Base-by-base conservation (phyloP, 1,284 basidiomycete genomes). In the Sphagnurus paluster region DNA sequence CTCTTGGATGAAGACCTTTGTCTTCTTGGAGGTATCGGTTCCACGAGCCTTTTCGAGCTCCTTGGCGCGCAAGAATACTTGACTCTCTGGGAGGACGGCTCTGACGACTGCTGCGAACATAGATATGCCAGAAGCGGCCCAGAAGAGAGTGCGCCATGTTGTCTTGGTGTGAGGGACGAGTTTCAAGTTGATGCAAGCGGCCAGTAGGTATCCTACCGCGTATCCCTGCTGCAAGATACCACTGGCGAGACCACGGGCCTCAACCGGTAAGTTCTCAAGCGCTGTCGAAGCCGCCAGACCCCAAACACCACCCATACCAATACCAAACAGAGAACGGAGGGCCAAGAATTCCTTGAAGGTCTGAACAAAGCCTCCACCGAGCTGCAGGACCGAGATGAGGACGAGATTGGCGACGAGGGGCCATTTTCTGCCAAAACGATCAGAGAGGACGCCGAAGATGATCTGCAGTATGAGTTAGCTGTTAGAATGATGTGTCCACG, bases 401-500 rank as follows among this genome's bases (percentile, higher is more conserved):
- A 89, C 41, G 39, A 93, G 69, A 64, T 97, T 97, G 58, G 63
- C 56, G 32, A 93, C 82, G 2, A 98, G 72, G 1, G 94, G 93
- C 90, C 92, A 98, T 72, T 94, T 95, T 35, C 95, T 81, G 2
- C 95, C 95, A 63, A 79, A 96, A 7, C 94, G 79, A 64, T 94
- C 93, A 13, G 87, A 88, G 23, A 88, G 58, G 43, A 91, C 62
- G 28, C 87, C 88, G 54, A 97, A 96, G 54, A 94, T 69, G 49
- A 71, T 53, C 71, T 72, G 45, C 7, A 23, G 10, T n/a, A n/a
- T n/a, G n/a, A n/a, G n/a, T 33, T 33, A 40, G 25, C n/a, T 24
- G 23, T 11, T n/a, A n/a, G 16, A 40, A 37, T 4, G 20, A 24
- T 10, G 35, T 19, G 10, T 19, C 26, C 10, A 40, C 39, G 11